Percentiles rank a stretch among this genome's conserved stretches.
These are phyloP conservation scores for Auxenochlorella pyrenoidosa DNA, from an alignment of 139 green algal species.

Conservation along the genomic window DNA sequence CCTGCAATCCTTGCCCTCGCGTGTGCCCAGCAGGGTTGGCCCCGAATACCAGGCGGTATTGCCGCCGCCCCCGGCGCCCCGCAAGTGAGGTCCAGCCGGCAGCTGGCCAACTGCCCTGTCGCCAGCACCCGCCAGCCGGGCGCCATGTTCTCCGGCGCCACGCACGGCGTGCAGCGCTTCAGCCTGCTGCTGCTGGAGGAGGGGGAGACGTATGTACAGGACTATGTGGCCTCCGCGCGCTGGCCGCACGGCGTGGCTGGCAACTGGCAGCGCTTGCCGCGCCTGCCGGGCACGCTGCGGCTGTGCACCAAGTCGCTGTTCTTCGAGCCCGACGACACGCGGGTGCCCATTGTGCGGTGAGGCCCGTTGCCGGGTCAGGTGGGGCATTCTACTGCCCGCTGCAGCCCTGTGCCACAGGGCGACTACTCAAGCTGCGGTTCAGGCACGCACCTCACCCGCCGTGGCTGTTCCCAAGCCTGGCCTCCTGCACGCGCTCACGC, in stretches of 20 bases:
- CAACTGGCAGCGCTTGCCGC: conserved; percentile 66
- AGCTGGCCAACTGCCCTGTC: neutral
- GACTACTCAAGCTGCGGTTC: neutral
- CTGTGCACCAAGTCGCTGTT: conserved; percentile 86
- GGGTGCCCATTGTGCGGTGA: conserved; percentile 85
- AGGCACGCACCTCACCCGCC: neutral
- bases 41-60: conserved; percentile 63
- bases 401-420: too few relatives aligned
- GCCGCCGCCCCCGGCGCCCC: conserved; percentile 14
- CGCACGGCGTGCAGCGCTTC: conserved; percentile 65
- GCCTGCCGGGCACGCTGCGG: conserved; percentile 78
- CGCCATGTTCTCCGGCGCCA: conserved; percentile 56
- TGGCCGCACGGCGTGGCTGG: conserved; percentile 49
- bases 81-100: neutral
- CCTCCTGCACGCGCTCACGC: neutral
- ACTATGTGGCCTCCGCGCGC: conserved; percentile 68
- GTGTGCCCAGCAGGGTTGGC: conserved; percentile 46
- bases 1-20: neutral
- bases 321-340: conserved; percentile 87
- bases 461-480: neutral
- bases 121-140: neutral
- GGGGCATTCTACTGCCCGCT: too few relatives aligned
- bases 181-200: conserved; percentile 90
- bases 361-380: too few relatives aligned
- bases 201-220: conserved; percentile 77